Evolutionary conservation across 78 protist genomes (phyloP), one percentile per base, ranked within the genome.

Genomic region (Dictyostelium capitatum): DNA sequence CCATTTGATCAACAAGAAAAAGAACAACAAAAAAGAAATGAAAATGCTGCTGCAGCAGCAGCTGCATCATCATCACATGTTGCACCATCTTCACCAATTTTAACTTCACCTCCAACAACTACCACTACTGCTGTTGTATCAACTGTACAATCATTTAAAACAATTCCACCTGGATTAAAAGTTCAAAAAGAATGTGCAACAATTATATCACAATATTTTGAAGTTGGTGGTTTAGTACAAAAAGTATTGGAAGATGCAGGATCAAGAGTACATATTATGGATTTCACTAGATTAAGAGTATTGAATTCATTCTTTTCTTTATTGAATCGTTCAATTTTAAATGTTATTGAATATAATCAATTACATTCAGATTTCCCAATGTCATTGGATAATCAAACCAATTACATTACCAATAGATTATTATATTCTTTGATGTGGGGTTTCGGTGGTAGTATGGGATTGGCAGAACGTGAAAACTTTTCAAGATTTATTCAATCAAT

Each of bases 391-490:
- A 80, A 32, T 25, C 19, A 83, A 20, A 80, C 32, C 32, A 46
- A 19, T 79, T 97, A 80, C 84, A 32, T 93, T 25, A 25, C 59
- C 57, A 78, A 70, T 75, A 91, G 95, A 17, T 74, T 95, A 30
- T 41, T 98, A 19, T 78, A 92, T 73, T 46, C 99, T 0, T 37
- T 98, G 19, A 81, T 97, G 87, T 99, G 99, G 99, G 97, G 95
- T 30, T 84, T 99, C 8, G 97, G 97, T 1, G 99, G 99, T 28
- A 72, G 96, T 11, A 37, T 83, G 56, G 54, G 82, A 5, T 57
- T 96, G 14, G n/a, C 37, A 20, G 95, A 75, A 41, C 82, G 99
- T 32, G 90, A 77, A 20, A 96, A 59, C 48, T 92, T 97, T 25
- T 81, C 97, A 14, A 67, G 43, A 43, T 78, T 7, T 30, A 48